A percentile compares a stretch with the other conserved stretches of the same genome.
These are phyloP conservation scores for Gaertneriomyces sp. DNA, from an alignment of 192 early-diverging fungal species.

Conservation along the genomic window DNA sequence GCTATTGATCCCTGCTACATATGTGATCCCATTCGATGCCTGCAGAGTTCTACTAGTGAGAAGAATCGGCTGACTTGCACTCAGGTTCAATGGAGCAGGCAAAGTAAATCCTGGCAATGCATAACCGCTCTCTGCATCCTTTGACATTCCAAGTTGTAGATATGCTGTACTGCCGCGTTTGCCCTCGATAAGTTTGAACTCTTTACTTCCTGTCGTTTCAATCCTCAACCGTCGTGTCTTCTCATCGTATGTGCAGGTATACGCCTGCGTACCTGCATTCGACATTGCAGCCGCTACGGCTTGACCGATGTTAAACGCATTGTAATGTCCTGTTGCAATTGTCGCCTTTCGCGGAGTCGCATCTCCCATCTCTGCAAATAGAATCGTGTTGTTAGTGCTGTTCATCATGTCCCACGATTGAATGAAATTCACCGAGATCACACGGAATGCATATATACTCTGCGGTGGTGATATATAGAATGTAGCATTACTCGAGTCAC, in stretches of 20 bases:
- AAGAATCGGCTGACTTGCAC: not conserved
- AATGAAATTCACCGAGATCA: constrained; percentile 6
- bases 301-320: not conserved
- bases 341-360: not conserved
- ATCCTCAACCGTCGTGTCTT: not conserved
- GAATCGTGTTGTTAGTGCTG: not conserved
- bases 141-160: constrained; percentile 9
- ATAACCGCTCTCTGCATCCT: not conserved
- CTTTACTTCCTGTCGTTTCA: not conserved
- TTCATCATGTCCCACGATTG: constrained; percentile 5
- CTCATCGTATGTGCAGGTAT: not conserved
- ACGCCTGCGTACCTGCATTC: not conserved
- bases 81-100: not conserved
- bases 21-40: not conserved
- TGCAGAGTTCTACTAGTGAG: not conserved
- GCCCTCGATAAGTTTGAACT: not conserved
- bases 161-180: not conserved
- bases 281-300: constrained; percentile 2
- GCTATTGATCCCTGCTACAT: not conserved
- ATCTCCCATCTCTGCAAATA: not conserved
- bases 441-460: not conserved
- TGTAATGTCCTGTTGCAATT: not conserved
- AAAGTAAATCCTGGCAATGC: not conserved
- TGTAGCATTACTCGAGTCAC: not conserved
- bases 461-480: not conserved